These are phyloP conservation scores for Simmondsia chinensis DNA, from an alignment of 148 eudicot genomes.

Conservation along the genomic window DNA sequence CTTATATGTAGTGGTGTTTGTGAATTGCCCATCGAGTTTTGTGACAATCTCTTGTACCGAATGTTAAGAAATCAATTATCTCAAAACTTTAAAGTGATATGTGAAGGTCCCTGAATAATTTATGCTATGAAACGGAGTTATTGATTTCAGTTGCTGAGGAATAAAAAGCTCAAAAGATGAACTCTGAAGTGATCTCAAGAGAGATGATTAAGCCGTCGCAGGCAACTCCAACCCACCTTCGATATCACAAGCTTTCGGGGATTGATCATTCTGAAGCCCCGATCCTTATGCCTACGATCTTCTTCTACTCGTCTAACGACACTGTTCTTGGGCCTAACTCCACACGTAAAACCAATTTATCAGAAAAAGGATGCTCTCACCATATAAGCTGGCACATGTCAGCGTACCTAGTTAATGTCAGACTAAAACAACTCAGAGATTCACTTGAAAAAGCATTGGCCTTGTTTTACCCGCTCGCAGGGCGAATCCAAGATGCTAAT, in stretches of 20 bases:
- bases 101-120: too few relatives aligned
- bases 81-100: too few relatives aligned
- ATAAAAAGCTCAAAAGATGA: too few relatives aligned
- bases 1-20: too few relatives aligned
- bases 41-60: too few relatives aligned
- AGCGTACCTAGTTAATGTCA: too few relatives aligned
- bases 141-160: too few relatives aligned
- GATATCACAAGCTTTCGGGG: background rate
- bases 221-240: constrained; percentile 2
- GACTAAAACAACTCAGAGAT: constrained; percentile 1
- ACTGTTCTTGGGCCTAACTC: background rate
- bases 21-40: too few relatives aligned
- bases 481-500: constrained; percentile 4
- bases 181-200: constrained; percentile 2
- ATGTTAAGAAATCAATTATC: too few relatives aligned
- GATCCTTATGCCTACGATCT: background rate
- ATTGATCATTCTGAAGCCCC: background rate
- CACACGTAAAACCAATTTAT: background rate
- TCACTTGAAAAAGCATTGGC: constrained; percentile 11
- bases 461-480: constrained; percentile 22
- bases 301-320: constrained; percentile 3
- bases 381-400: too few relatives aligned
- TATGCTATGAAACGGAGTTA: too few relatives aligned
- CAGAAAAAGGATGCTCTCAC: too few relatives aligned
- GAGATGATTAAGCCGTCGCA: constrained; percentile 5